These are phyloP conservation scores for Cryptosporidium ryanae DNA, from an alignment of 169 alveolate species.

Conservation along the genomic window DNA sequence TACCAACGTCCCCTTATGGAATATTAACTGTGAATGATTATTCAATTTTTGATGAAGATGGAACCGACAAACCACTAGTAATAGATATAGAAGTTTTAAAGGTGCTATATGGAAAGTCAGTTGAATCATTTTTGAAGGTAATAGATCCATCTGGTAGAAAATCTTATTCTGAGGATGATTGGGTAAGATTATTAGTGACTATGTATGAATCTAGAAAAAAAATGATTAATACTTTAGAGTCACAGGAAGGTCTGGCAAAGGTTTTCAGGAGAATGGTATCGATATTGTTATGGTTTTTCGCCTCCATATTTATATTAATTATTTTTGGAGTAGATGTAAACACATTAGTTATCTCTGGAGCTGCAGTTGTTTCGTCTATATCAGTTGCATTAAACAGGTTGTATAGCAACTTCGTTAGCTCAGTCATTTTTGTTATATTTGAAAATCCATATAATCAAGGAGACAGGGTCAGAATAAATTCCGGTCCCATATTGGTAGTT, in stretches of 20 bases:
- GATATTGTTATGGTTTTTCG: conserved; percentile 80
- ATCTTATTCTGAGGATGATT: conserved; percentile 54
- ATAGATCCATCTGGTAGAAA: conserved; percentile 70
- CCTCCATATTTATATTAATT: conserved; percentile 82
- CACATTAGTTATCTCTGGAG: conserved; percentile 88
- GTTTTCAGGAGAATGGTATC: conserved; percentile 85
- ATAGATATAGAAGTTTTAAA: conserved; percentile 38
- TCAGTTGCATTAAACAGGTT: conserved; percentile 87
- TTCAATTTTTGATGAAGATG: conserved; percentile 52
- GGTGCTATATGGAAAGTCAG: conserved; percentile 55
- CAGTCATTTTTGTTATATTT: conserved; percentile 88
- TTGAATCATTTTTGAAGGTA: conserved; percentile 30
- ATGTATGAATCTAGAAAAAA: conserved; percentile 68
- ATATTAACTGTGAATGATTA: conserved; percentile 25
- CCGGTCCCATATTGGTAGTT: conserved; percentile 85
- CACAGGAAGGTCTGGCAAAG: conserved; percentile 85
- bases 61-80: conserved; percentile 12
- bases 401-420: conserved; percentile 88
- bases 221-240: conserved; percentile 66
- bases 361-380: conserved; percentile 87
- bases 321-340: conserved; percentile 86
- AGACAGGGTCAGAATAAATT: conserved; percentile 85
- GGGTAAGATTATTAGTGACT: conserved; percentile 69
- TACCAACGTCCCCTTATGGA: conserved; percentile 56
- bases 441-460: conserved; percentile 89